Base-by-base conservation (phyloP, 2,329 filamentous ascomycete genomes). In the Fusarium coicis region DNA sequence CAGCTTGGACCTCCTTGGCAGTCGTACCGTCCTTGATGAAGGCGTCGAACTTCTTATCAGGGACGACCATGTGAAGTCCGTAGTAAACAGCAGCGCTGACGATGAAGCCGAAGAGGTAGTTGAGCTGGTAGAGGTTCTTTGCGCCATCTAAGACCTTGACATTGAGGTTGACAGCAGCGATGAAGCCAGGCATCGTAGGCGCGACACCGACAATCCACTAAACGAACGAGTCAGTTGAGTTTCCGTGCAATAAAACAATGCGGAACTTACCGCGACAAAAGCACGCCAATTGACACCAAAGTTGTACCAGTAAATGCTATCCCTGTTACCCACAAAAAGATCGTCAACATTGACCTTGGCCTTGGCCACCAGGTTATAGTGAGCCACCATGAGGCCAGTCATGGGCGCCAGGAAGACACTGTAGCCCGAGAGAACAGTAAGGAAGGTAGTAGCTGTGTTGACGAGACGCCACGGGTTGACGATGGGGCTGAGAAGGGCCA, bases 171-270 rank as follows among this genome's bases (percentile, higher is more conserved):
- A 85, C 80, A 7, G 83, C 80, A 4, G 81, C 80, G 11, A 85
- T 76, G 64, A 86, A 85, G 18, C 84, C 84, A 0, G 85, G 84
- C 54, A 86, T 68, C 7, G 79, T 80, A 1, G 84, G 84, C 0
- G 76, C 78, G 7, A 83, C 81, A 9, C 83, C 83, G 26, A 81
- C 73, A 26, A 81, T 63, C 82, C 84, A 85, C 81, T 85, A 36
- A 4, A 6, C 19, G 23, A 43, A 16, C 26, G 16, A 46, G 46
- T 75, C 49, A 72, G 66, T 30, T 4, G 14, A 34, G 14, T 8
- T 34, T 34, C 32, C 32, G 21, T 18, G 36, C 36, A 15, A 36
- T 10, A 4, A 21, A 26, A 21, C 7, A 23, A 18, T 26, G 15
- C 10, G 12, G n/a, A 26, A 79, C 82, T 71, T 74, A 84, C 83